Base-by-base conservation (phyloP, 495 filamentous ascomycete genomes). In the Penicillium fimorum region DNA sequence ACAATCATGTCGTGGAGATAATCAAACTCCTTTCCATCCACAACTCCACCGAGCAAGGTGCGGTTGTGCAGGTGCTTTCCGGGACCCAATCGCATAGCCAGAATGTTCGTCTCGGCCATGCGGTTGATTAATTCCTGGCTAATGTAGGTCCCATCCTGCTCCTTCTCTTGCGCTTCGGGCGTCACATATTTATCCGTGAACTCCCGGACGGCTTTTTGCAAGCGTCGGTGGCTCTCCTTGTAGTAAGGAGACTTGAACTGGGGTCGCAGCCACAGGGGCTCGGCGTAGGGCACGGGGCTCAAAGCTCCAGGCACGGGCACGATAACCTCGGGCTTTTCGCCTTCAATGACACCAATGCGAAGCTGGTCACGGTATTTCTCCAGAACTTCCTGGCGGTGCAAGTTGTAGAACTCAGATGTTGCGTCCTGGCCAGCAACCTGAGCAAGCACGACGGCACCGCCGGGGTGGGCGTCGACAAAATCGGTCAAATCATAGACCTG, bases 1-100 rank as follows among this genome's bases (percentile, higher is more conserved):
- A 87, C 75, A 58, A 94, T 83, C 66, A 94, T 67, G 70, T 93
- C 90, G 72, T 93, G 89, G 69, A 96, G 87, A 70, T 92, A 91
- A 69, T 96, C 90, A 63, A 90, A 94, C 58, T 94, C 88, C 75
- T 90, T 82, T 29, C 87, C 87, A 59, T 87, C 79, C 37, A 91
- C 80, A 29, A 80, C 84, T 49, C 89, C 90, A 45, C 82, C 82
- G 25, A 93, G 74, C 15, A 94, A 70, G 37, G 77, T 79, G 25
- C 82, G 76, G 20, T 84, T 85, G 64, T 93, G 83, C 58, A 96
- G 68, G 71, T 94, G 90, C 69, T 89, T 89, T 20, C 91, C 91
- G 12, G 91, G 91, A 0, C 91, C 91, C 59, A 94, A 69, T 22
- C 89, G 83, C 90, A 94, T 93, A 53, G 87, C 89, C 51, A 93